Evolutionary conservation across 2,329 filamentous ascomycete genomes (phyloP).

Genomic region (Metarhizium guizhouense): DNA sequence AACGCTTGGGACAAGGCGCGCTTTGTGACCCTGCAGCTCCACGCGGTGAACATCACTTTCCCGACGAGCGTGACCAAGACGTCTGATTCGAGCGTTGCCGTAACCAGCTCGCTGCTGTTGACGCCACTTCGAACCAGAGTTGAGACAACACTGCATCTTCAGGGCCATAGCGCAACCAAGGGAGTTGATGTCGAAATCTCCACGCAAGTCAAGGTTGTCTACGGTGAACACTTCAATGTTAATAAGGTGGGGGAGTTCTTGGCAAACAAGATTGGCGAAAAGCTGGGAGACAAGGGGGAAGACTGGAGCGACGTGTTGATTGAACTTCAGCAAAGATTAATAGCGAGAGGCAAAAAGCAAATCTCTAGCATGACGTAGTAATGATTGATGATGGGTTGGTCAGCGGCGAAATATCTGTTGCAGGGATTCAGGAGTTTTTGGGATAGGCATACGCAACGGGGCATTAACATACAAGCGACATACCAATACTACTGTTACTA

Average conservation of each 20-base stretch:
- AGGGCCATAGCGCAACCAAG: slow-evolving; percentile 32
- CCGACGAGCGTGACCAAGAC: slow-evolving; percentile 55
- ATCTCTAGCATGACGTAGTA: slow-evolving; percentile 7
- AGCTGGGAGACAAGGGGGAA: slow-evolving; percentile 24
- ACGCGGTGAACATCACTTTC: slow-evolving; percentile 52
- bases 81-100: slow-evolving; percentile 54
- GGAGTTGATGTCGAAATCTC: slow-evolving; percentile 46
- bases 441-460: not conserved
- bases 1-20: slow-evolving; percentile 58
- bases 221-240: slow-evolving; percentile 70
- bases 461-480: not conserved
- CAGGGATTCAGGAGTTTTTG: slow-evolving; percentile 6
- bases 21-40: slow-evolving; percentile 50
- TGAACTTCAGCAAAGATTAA: slow-evolving; percentile 45
- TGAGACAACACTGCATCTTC: slow-evolving; percentile 50
- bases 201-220: slow-evolving; percentile 54
- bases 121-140: slow-evolving; percentile 59
- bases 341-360: slow-evolving; percentile 46
- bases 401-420: slow-evolving; percentile 4
- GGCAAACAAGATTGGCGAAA: slow-evolving; percentile 38
- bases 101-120: slow-evolving; percentile 56
- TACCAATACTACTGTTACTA: not conserved
- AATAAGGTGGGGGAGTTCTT: slow-evolving; percentile 69
- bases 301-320: slow-evolving; percentile 47
- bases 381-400: slow-evolving; percentile 20